Conservation (phyloP, 2,329 filamentous ascomycete genomes). For the Monosporascus sp. region DNA sequence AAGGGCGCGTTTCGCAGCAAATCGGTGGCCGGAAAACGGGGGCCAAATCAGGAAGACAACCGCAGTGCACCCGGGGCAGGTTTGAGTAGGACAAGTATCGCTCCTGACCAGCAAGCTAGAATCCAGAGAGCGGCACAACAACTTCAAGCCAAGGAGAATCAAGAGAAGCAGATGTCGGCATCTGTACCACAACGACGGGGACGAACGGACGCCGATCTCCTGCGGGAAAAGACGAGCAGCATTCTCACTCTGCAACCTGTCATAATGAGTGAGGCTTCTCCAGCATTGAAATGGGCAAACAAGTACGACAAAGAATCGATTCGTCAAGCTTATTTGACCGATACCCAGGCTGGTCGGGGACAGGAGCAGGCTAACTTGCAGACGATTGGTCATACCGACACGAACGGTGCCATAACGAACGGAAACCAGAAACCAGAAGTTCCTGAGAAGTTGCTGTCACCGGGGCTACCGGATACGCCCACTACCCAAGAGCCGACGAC, state of each 20-base stretch:
- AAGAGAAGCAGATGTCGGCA: constrained; percentile 37
- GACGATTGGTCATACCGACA: constrained; percentile 29
- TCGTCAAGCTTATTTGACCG: constrained; percentile 77
- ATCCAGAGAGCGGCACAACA: constrained; percentile 88
- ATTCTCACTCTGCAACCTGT: constrained; percentile 81
- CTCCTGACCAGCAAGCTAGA: constrained; percentile 83
- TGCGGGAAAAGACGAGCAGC: constrained; percentile 76
- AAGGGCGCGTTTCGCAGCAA: constrained; percentile 61
- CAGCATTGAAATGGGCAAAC: constrained; percentile 94
- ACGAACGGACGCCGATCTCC: constrained; percentile 50
- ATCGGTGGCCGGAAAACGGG: constrained; percentile 60
- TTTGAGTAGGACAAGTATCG: constrained; percentile 76
- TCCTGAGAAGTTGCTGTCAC: constrained; percentile 35
- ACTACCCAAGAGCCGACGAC: constrained; percentile 11
- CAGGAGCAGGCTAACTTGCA: constrained; percentile 40
- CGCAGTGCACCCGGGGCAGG: constrained; percentile 31
- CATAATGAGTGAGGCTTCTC: constrained; percentile 80
- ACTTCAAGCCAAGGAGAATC: constrained; percentile 65
- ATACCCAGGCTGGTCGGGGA: constrained; percentile 67
- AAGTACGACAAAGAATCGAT: constrained; percentile 90
- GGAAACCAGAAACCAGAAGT: constrained; percentile 32
- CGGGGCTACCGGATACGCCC: constrained; percentile 26
- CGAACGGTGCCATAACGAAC: constrained; percentile 23
- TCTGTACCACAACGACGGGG: constrained; percentile 42
- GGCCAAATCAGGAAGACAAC: constrained; percentile 40